phyloP scores from a whole-genome alignment of 169 alveolate species.

The Cyclospora cayetanensis region DNA sequence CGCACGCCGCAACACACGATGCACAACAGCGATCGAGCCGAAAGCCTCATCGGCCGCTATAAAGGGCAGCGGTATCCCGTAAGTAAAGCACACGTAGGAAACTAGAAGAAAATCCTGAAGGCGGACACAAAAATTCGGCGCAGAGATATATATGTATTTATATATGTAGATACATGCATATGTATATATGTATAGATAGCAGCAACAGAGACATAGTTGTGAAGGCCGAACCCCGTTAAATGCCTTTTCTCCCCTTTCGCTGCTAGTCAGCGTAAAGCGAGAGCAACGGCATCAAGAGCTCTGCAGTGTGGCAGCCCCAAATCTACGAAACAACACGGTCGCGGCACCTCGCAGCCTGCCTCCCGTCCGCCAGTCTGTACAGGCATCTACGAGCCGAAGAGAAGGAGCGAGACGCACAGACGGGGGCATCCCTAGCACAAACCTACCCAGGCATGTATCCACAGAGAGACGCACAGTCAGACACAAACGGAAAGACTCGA shows the following conservation, averaged over 20 bases:
- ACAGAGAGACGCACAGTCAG: too few relatives aligned
- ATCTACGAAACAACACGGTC: background rate
- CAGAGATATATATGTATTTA: background rate
- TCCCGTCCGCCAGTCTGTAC: background rate
- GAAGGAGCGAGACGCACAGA: background rate
- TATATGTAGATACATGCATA: too few relatives aligned
- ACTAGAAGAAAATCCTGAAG: conserved; percentile 32
- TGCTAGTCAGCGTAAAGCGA: background rate
- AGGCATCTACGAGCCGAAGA: background rate
- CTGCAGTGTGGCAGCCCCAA: background rate
- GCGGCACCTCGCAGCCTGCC: too few relatives aligned
- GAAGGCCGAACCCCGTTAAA: background rate
- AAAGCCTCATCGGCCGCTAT: conserved; percentile 43
- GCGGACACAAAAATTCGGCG: background rate
- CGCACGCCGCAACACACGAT: background rate
- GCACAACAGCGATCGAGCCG: background rate
- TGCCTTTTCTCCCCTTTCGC: background rate
- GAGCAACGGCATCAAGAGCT: background rate
- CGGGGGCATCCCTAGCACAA: too few relatives aligned
- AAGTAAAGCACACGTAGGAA: conserved; percentile 33
- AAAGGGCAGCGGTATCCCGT: conserved; percentile 46
- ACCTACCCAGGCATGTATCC: too few relatives aligned
- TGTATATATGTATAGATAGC: background rate
- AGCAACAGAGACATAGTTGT: background rate
- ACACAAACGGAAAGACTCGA: background rate